Evolutionary conservation across 1,284 basidiomycete species (phyloP).

Genomic region (Cryptococcus sp.): DNA sequence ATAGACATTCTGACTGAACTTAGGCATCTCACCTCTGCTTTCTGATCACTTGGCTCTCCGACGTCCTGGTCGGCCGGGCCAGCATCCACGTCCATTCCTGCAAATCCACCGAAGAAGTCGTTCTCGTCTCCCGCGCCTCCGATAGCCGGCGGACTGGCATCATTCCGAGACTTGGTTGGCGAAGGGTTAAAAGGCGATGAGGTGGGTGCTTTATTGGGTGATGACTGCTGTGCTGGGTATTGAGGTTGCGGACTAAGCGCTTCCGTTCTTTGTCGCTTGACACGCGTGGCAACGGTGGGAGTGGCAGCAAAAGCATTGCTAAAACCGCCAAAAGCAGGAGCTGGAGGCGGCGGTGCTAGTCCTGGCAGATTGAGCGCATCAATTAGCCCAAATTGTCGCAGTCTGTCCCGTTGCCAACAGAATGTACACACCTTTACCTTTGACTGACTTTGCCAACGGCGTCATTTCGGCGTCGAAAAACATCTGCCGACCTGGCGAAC

Average conservation of each 20-base stretch:
- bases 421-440: slow-evolving; percentile 31
- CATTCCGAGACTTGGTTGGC: slow-evolving; percentile 9
- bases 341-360: slow-evolving; percentile 17
- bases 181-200: slow-evolving; percentile 13
- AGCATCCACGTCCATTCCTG: slow-evolving; percentile 6
- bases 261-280: slow-evolving; percentile 34
- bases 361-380: slow-evolving; percentile 8
- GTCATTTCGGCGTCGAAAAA: slow-evolving; percentile 7
- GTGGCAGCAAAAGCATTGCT: slow-evolving; percentile 40
- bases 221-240: neutral
- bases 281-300: slow-evolving; percentile 21
- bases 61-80: slow-evolving; percentile 5
- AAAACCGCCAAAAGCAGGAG: slow-evolving; percentile 34
- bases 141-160: slow-evolving; percentile 7
- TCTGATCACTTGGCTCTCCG: slow-evolving; percentile 7
- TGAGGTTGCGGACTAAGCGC: slow-evolving; percentile 22
- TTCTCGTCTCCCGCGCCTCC: slow-evolving; percentile 4
- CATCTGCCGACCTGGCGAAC: slow-evolving; percentile 25
- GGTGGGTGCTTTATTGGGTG: slow-evolving; percentile 12
- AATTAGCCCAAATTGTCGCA: neutral
- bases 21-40: slow-evolving; percentile 25
- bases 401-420: no score
- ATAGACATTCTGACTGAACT: neutral
- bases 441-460: slow-evolving; percentile 27
- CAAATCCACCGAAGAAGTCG: slow-evolving; percentile 3